Percentiles rank a stretch among this genome's conserved stretches.
These are phyloP conservation scores for Plasmodium gonderi DNA, from an alignment of 169 alveolate genomes.

Conservation along the genomic window DNA sequence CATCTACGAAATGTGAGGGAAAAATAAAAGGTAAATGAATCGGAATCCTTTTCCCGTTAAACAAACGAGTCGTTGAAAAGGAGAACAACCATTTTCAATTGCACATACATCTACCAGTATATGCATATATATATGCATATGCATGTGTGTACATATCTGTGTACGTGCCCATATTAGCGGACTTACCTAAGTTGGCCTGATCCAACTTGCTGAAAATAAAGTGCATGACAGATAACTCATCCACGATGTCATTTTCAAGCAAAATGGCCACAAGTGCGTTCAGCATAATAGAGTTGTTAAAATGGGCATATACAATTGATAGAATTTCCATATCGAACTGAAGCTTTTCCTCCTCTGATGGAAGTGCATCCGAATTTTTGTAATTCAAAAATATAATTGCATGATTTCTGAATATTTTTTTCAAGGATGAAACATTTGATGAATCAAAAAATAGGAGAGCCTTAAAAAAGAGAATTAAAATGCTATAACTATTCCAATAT, in stretches of 20 bases:
- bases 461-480: slow-evolving; percentile 64
- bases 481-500: slow-evolving; percentile 36
- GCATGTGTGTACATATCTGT: too few relatives aligned
- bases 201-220: slow-evolving; percentile 50
- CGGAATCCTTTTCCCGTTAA: too few relatives aligned
- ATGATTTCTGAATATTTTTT: slow-evolving; percentile 43
- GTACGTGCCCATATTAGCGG: background rate
- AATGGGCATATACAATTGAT: slow-evolving; percentile 33
- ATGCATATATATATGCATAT: too few relatives aligned
- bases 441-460: slow-evolving; percentile 58
- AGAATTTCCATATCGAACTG: slow-evolving; percentile 45
- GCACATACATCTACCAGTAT: background rate
- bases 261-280: slow-evolving; percentile 46
- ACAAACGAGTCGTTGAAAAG: background rate
- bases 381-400: slow-evolving; percentile 51
- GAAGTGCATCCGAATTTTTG: slow-evolving; percentile 20
- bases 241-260: slow-evolving; percentile 35
- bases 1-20: slow-evolving; percentile 30
- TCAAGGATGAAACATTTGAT: slow-evolving; percentile 64
- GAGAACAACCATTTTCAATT: background rate
- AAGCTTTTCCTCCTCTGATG: slow-evolving; percentile 27
- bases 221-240: slow-evolving; percentile 51
- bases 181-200: slow-evolving; percentile 54
- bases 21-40: background rate
- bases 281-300: slow-evolving; percentile 45